phyloP scores from a whole-genome alignment of 306 rosid genomes.

The Lathyrus oleraceus region DNA sequence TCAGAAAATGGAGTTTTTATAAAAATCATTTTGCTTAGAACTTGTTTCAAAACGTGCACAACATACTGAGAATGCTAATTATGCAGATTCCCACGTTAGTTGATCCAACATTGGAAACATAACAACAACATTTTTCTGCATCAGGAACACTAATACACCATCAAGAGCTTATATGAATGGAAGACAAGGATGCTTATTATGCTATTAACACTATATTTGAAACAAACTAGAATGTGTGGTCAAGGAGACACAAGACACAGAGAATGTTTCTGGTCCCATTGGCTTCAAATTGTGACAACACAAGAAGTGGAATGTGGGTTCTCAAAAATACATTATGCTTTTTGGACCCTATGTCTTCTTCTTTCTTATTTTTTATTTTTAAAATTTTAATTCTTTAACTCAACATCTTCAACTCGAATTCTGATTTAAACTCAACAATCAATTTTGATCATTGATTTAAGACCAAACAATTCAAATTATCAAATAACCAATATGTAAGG shows the following conservation, averaged over 20 bases:
- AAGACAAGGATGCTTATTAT: slow-evolving; percentile 17
- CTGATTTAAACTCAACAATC: no score
- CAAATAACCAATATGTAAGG: no score
- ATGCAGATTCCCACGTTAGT: slow-evolving; percentile 45
- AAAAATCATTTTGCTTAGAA: slow-evolving; percentile 44
- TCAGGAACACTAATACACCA: slow-evolving; percentile 2
- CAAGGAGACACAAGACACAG: slow-evolving; percentile 70
- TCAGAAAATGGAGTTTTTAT: slow-evolving; percentile 22
- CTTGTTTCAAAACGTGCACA: slow-evolving; percentile 45
- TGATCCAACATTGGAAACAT: slow-evolving; percentile 33
- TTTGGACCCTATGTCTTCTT: slow-evolving; percentile 38
- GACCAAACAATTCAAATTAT: not conserved
- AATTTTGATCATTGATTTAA: not conserved
- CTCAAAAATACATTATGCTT: slow-evolving; percentile 36
- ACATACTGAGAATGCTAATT: slow-evolving; percentile 39
- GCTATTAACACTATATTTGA: slow-evolving; percentile 31
- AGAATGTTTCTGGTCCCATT: slow-evolving; percentile 70
- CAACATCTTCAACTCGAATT: no score
- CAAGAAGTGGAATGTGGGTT: slow-evolving; percentile 40
- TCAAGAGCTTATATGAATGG: slow-evolving; percentile 15
- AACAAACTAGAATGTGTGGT: slow-evolving; percentile 42
- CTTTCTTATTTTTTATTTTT: not conserved
- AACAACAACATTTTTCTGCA: slow-evolving; percentile 9
- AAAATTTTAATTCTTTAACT: no score
- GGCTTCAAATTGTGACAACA: slow-evolving; percentile 39